A percentile compares a stretch with the other conserved stretches of the same genome.
Conservation (phyloP, 2,329 filamentous ascomycete species). For the Metarhizium brunneum region DNA sequence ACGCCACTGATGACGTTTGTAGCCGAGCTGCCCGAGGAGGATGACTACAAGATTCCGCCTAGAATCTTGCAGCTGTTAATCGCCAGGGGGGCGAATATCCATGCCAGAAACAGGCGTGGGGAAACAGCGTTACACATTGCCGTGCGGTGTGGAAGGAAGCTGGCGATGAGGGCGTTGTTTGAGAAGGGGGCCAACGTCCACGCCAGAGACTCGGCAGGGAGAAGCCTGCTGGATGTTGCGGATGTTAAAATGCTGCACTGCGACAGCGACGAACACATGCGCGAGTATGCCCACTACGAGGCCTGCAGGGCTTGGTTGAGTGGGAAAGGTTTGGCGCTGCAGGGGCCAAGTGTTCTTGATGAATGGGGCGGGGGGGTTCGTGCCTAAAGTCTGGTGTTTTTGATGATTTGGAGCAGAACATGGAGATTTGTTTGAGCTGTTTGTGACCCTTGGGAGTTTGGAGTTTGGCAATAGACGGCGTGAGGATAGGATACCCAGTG, state of each 20-base stretch:
- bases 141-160: slow-evolving; percentile 41
- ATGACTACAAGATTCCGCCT: slow-evolving; percentile 38
- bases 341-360: slow-evolving; percentile 28
- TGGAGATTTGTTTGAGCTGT: background rate
- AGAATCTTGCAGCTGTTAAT: slow-evolving; percentile 35
- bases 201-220: slow-evolving; percentile 32
- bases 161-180: slow-evolving; percentile 37
- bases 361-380: slow-evolving; percentile 26
- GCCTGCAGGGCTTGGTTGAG: slow-evolving; percentile 37
- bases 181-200: slow-evolving; percentile 38
- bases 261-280: slow-evolving; percentile 16
- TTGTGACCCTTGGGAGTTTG: background rate
- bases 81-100: slow-evolving; percentile 31
- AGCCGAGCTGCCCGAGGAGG: slow-evolving; percentile 38
- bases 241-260: slow-evolving; percentile 29
- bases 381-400: background rate
- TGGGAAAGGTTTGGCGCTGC: slow-evolving; percentile 25
- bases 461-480: background rate
- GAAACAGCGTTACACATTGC: slow-evolving; percentile 48
- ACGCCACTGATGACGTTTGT: slow-evolving; percentile 49
- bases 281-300: slow-evolving; percentile 32
- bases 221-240: slow-evolving; percentile 36
- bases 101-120: slow-evolving; percentile 42
- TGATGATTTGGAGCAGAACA: background rate
- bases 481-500: background rate